Evolutionary conservation across 306 rosid species (phyloP).

Genomic region (Lupinus albus): DNA sequence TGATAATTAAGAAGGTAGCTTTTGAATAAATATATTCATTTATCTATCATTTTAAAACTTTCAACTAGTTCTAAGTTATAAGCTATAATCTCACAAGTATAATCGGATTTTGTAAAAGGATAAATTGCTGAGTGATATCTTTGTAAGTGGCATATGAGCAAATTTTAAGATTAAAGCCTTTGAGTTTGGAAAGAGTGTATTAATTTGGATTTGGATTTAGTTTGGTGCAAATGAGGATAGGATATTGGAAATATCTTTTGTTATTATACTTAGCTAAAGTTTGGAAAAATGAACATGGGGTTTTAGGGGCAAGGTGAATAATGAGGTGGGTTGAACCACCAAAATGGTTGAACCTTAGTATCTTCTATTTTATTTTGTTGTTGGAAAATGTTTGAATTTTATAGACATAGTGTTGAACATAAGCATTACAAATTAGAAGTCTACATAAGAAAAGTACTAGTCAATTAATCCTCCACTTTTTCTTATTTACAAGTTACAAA

Average conservation of each 20-base stretch:
- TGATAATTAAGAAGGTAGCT: too few species aligned
- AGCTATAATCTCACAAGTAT: too few species aligned
- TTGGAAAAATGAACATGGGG: conserved; percentile 21
- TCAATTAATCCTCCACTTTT: conserved; percentile 20
- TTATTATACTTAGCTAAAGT: conserved; percentile 30
- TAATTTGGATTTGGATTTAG: conserved; percentile 31
- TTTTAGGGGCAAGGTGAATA: conserved; percentile 35
- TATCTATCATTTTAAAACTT: too few species aligned
- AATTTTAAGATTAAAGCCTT: conserved; percentile 33
- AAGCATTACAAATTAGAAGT: conserved; percentile 34
- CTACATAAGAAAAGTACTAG: conserved; percentile 21
- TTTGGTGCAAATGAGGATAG: conserved; percentile 39
- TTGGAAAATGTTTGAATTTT: conserved; percentile 20
- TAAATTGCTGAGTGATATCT: neutral
- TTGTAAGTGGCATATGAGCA: conserved; percentile 41
- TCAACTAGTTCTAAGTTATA: too few species aligned
- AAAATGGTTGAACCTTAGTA: conserved; percentile 54
- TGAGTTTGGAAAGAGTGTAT: conserved; percentile 22
- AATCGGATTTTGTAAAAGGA: too few species aligned
- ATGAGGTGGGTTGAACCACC: conserved; percentile 75
- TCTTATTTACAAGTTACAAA: conserved; percentile 25
- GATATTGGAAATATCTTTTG: too few species aligned
- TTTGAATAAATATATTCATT: too few species aligned
- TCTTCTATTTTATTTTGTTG: conserved; percentile 25
- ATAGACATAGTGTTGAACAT: conserved; percentile 21